Conservation (phyloP, 129 eudicot genomes). For the Centrapalus pauciflorus region DNA sequence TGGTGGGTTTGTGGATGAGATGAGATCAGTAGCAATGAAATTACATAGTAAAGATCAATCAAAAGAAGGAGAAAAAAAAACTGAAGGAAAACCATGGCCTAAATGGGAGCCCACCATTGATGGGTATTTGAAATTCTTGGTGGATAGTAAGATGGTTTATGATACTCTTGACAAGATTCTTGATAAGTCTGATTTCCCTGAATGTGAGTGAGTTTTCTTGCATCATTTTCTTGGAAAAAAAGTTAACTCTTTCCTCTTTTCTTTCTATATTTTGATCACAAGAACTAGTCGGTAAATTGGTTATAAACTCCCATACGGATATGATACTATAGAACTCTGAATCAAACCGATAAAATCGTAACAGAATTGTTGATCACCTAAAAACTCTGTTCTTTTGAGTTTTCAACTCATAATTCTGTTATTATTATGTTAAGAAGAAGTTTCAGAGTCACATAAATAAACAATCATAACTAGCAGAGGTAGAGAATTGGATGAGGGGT, state of each 20-base stretch:
- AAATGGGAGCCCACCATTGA: slow-evolving; percentile 82
- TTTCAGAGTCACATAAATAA: no score
- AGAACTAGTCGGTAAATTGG: neutral
- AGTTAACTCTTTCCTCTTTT: no score
- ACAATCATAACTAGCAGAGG: no score
- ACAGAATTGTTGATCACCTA: no score
- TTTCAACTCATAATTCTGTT: no score
- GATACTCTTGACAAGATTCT: slow-evolving; percentile 84
- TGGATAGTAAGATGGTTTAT: slow-evolving; percentile 84
- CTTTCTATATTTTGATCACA: no score
- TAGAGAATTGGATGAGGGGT: no score
- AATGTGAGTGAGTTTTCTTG: slow-evolving; percentile 67
- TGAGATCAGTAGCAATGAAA: slow-evolving; percentile 96
- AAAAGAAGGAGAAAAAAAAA: slow-evolving; percentile 83
- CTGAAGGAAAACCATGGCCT: slow-evolving; percentile 62
- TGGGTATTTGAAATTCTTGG: slow-evolving; percentile 90
- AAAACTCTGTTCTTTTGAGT: no score
- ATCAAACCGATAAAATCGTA: no score
- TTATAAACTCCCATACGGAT: no score
- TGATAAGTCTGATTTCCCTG: slow-evolving; percentile 60
- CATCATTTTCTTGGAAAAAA: neutral
- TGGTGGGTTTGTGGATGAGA: slow-evolving; percentile 97
- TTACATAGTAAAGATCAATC: slow-evolving; percentile 82
- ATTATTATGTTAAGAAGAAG: no score
- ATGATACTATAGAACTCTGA: no score